Conservation (phyloP, 2,329 filamentous ascomycete species). For the Epichloe bromicola region DNA sequence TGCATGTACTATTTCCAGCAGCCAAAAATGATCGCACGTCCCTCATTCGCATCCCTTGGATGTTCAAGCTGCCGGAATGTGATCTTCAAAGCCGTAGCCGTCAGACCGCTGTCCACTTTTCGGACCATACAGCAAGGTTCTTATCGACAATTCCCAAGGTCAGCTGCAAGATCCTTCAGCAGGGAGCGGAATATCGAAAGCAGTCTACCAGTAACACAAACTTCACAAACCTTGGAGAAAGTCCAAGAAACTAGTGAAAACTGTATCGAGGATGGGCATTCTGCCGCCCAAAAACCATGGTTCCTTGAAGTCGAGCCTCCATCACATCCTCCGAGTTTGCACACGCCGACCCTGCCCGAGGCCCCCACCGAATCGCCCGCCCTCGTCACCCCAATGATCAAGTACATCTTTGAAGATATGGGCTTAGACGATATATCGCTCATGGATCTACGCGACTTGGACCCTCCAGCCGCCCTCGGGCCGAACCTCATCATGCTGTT, state of each 20-base stretch:
- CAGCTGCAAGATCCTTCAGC: constrained; percentile 14
- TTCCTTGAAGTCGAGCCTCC: constrained; percentile 66
- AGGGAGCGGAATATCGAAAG: constrained; percentile 7
- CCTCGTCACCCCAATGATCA: constrained; percentile 57
- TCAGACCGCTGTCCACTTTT: constrained; percentile 11
- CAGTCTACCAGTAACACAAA: constrained; percentile 9
- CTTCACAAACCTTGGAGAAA: constrained; percentile 7
- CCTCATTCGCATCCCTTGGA: constrained; percentile 15
- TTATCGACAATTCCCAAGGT: constrained; percentile 8
- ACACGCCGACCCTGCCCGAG: constrained; percentile 35
- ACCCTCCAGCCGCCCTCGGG: constrained; percentile 78
- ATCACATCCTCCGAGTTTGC: constrained; percentile 34
- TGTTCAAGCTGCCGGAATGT: constrained; percentile 20
- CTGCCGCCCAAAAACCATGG: constrained; percentile 47
- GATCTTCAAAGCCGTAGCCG: constrained; percentile 17
- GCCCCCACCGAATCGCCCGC: constrained; percentile 55
- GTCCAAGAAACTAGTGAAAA: constrained; percentile 17
- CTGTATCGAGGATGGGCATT: background rate
- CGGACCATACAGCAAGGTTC: constrained; percentile 13
- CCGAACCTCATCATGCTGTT: constrained; percentile 87
- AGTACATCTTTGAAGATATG: constrained; percentile 71
- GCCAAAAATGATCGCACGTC: constrained; percentile 18
- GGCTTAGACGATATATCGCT: constrained; percentile 73
- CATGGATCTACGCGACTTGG: constrained; percentile 70
- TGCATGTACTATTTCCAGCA: background rate